A percentile compares a stretch with the other conserved stretches of the same genome.
phyloP scores from a whole-genome alignment of 768 basidiomycete genomes.

The Trametes maxima region DNA sequence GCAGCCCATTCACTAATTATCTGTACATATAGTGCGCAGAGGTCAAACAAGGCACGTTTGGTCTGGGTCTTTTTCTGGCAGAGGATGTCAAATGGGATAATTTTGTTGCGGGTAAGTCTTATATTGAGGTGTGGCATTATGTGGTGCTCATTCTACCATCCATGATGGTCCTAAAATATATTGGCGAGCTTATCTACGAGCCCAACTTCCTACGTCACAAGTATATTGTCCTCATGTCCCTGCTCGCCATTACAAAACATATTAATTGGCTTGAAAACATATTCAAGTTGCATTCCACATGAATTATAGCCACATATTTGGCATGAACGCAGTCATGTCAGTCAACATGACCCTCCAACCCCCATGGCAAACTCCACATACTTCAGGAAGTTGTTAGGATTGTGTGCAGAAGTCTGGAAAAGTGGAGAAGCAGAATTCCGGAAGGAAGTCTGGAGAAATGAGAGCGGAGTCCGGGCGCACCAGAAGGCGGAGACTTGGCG shows the following conservation, averaged over 20 bases:
- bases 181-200: constrained; percentile 61
- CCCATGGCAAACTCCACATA: constrained; percentile 63
- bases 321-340: constrained; percentile 46
- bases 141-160: background rate
- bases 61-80: constrained; percentile 55
- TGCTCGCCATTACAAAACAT: background rate
- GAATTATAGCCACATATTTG: constrained; percentile 63
- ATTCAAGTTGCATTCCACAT: constrained; percentile 49
- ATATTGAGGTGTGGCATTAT: background rate
- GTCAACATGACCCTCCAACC: constrained; percentile 63
- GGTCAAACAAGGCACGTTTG: constrained; percentile 22
- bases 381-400: no score
- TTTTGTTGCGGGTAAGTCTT: constrained; percentile 29
- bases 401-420: no score
- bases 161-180: constrained; percentile 51
- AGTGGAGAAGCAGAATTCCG: no score
- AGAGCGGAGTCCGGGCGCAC: no score
- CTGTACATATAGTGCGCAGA: constrained; percentile 14
- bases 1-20: background rate
- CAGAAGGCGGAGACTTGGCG: no score
- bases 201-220: constrained; percentile 51
- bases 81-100: constrained; percentile 49
- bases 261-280: background rate
- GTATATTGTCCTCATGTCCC: constrained; percentile 38
- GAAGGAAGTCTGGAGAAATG: no score